phyloP scores from a whole-genome alignment of 164 flowering plant species.

The Saururus chinensis region DNA sequence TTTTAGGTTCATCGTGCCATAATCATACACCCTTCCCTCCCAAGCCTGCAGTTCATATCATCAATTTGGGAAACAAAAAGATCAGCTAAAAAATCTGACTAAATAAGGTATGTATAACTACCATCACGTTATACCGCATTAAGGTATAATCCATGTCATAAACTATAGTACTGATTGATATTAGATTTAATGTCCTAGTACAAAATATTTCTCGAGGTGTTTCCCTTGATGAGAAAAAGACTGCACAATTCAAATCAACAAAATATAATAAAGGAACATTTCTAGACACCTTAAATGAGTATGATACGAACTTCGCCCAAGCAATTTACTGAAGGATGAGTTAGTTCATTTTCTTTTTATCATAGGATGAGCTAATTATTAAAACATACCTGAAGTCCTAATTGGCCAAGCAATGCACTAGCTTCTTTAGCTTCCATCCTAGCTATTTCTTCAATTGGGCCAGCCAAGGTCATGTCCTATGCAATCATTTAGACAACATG shows the following conservation, averaged over 20 bases:
- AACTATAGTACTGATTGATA: slow-evolving; percentile 89
- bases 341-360: too few species aligned
- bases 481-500: too few species aligned
- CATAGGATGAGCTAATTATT: too few species aligned
- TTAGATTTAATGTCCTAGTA: too few species aligned
- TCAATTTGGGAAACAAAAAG: too few species aligned
- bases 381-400: slow-evolving; percentile 60
- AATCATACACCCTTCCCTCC: slow-evolving; percentile 97
- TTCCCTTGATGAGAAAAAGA: too few species aligned
- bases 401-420: slow-evolving; percentile 44
- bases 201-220: too few species aligned
- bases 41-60: slow-evolving; percentile 52
- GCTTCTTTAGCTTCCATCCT: slow-evolving; percentile 65
- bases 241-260: too few species aligned
- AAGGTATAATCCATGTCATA: slow-evolving; percentile 98
- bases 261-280: too few species aligned
- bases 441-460: slow-evolving; percentile 86
- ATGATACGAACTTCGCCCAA: too few species aligned
- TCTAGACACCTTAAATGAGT: too few species aligned
- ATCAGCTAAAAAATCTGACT: not conserved
- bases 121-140: slow-evolving; percentile 90
- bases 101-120: slow-evolving; percentile 9
- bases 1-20: slow-evolving; percentile 72
- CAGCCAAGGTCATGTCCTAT: slow-evolving; percentile 32
- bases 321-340: too few species aligned